Conservation (phyloP, 164 flowering plant genomes). For the Pachysandra terminalis region DNA sequence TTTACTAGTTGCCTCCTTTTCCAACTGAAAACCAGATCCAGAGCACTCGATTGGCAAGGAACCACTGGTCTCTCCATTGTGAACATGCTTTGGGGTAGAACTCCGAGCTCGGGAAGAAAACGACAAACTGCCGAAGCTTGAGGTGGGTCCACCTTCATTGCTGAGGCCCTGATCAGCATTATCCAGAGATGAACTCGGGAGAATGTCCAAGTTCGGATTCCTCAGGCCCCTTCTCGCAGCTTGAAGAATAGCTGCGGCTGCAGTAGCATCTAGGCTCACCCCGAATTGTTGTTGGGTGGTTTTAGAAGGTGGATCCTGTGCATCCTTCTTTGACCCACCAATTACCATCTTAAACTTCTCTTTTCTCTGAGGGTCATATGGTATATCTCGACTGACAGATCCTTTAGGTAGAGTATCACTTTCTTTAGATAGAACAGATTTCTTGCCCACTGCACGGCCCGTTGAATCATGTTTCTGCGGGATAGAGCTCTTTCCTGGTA, state of each 20-base stretch:
- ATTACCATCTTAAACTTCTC: conserved; percentile 92
- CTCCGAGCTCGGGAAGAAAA: conserved; percentile 24
- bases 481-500: conserved; percentile 29
- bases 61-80: conserved; percentile 21
- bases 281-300: conserved; percentile 35
- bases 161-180: conserved; percentile 23
- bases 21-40: conserved; percentile 1
- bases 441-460: conserved; percentile 34
- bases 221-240: conserved; percentile 82
- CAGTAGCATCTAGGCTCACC: conserved; percentile 51
- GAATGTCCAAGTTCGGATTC: conserved; percentile 40
- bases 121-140: conserved; percentile 27
- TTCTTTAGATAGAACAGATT: conserved; percentile 28
- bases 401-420: conserved; percentile 27
- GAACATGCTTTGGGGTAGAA: conserved; percentile 23
- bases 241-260: conserved; percentile 88
- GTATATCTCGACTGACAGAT: conserved; percentile 39
- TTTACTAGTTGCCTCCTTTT: conserved; percentile 4
- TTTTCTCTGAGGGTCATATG: conserved; percentile 57
- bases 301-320: conserved; percentile 49
- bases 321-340: conserved; percentile 71
- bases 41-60: conserved; percentile 27
- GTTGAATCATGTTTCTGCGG: conserved; percentile 37
- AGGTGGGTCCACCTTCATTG: conserved; percentile 29
- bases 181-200: conserved; percentile 37